A percentile compares a stretch with the other conserved stretches of the same genome.
Conservation (phyloP, 192 early-diverging fungal genomes). For the Linnemannia elongata region DNA sequence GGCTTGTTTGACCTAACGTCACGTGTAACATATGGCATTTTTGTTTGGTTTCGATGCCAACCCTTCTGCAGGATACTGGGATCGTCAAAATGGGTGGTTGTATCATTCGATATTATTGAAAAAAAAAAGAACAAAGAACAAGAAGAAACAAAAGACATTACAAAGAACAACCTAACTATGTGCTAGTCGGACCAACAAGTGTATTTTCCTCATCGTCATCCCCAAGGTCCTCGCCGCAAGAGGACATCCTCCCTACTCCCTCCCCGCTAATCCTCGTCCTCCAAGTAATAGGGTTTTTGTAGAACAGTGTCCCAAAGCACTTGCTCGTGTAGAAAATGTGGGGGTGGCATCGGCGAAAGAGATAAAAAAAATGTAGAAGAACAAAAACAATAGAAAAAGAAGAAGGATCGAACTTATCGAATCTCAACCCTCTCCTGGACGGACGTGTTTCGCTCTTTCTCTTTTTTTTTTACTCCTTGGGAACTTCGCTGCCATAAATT, state of each 20-base stretch:
- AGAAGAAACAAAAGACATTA: background rate
- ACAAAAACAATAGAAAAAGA: background rate
- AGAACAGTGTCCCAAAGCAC: background rate
- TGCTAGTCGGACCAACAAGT: background rate
- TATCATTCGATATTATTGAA: background rate
- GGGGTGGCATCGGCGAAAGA: conserved; percentile 10
- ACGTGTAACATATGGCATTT: background rate
- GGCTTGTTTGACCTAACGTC: background rate
- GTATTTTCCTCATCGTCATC: background rate
- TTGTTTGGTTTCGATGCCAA: too few relatives aligned
- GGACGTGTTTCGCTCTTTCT: background rate
- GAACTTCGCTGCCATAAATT: conserved; percentile 57
- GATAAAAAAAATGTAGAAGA: conserved; percentile 25
- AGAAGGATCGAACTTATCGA: background rate
- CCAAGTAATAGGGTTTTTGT: background rate
- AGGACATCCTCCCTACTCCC: background rate
- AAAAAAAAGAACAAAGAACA: background rate
- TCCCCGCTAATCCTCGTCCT: background rate
- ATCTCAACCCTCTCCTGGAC: background rate
- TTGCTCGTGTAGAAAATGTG: background rate
- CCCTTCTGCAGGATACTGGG: too few relatives aligned
- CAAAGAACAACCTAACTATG: background rate
- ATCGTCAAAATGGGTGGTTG: too few relatives aligned
- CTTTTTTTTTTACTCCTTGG: conserved; percentile 29
- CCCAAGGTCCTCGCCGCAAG: background rate